Percentiles rank a stretch among this genome's conserved stretches.
These are phyloP conservation scores for Solanum pennellii DNA, from an alignment of 257 asterid species.

Conservation along the genomic window DNA sequence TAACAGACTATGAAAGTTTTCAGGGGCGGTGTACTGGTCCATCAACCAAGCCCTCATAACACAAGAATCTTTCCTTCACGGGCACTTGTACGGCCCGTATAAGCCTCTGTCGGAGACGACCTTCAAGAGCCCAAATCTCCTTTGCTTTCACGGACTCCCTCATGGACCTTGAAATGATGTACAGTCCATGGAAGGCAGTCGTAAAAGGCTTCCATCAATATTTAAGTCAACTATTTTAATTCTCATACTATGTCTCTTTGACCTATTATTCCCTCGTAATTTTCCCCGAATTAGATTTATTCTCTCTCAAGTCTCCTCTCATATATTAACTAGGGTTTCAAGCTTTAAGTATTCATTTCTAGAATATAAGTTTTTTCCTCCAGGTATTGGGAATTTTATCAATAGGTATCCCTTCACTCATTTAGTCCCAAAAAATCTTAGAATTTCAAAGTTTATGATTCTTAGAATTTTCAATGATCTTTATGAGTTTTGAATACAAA, in stretches of 20 bases:
- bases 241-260: background rate
- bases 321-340: background rate
- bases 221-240: background rate
- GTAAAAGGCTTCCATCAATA: background rate
- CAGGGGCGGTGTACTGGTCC: background rate
- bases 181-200: no score
- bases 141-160: background rate
- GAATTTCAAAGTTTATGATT: background rate
- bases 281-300: background rate
- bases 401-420: background rate
- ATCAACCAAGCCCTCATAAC: background rate
- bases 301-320: background rate
- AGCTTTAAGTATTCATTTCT: background rate
- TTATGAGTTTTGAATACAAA: background rate
- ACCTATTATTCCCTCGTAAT: background rate
- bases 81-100: background rate
- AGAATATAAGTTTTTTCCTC: background rate
- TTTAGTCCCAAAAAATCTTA: background rate
- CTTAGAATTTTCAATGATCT: background rate
- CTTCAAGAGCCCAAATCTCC: background rate
- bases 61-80: background rate
- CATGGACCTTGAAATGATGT: background rate
- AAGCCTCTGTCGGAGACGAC: background rate
- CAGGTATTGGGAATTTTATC: background rate
- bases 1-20: background rate